A percentile compares a stretch with the other conserved stretches of the same genome.
phyloP scores from a whole-genome alignment of 768 basidiomycete species.

The Boletus sensibilis region DNA sequence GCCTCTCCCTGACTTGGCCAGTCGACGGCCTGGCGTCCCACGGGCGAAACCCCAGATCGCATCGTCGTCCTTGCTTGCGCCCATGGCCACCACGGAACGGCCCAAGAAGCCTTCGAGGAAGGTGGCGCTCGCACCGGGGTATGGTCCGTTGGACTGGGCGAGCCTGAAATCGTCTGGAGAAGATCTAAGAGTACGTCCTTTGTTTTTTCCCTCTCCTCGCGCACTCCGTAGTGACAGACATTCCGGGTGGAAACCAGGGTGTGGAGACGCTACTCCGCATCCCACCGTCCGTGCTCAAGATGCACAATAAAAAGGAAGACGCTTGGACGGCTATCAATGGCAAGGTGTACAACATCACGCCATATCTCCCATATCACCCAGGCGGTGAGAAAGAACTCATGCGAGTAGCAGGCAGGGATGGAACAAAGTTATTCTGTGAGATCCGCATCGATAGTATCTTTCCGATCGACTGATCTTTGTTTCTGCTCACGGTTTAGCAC shows the following conservation, averaged over 20 bases:
- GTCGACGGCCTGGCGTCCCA: conserved; percentile 33
- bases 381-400: conserved; percentile 93
- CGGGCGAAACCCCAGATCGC: conserved; percentile 21
- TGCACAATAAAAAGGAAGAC: conserved; percentile 81
- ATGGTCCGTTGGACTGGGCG: conserved; percentile 93
- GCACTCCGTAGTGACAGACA: not conserved
- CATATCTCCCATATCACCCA: conserved; percentile 89
- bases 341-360: conserved; percentile 95
- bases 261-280: conserved; percentile 67
- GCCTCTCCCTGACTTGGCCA: conserved; percentile 42
- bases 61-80: conserved; percentile 51
- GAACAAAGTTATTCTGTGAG: conserved; percentile 91
- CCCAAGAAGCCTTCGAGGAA: conserved; percentile 66
- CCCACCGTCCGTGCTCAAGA: conserved; percentile 71
- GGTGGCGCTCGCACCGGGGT: conserved; percentile 88
- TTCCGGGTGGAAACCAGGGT: conserved; percentile 47
- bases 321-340: conserved; percentile 93
- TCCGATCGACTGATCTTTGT: conserved; percentile 2
- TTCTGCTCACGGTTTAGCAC: conserved; percentile 44
- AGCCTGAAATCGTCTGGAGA: conserved; percentile 76
- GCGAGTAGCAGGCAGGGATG: conserved; percentile 93
- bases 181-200: conserved; percentile 65
- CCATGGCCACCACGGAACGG: conserved; percentile 60
- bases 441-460: not conserved
- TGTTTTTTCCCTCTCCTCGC: not conserved